Base-by-base conservation (phyloP, 768 basidiomycete genomes). In the Lactarius psammicola region DNA sequence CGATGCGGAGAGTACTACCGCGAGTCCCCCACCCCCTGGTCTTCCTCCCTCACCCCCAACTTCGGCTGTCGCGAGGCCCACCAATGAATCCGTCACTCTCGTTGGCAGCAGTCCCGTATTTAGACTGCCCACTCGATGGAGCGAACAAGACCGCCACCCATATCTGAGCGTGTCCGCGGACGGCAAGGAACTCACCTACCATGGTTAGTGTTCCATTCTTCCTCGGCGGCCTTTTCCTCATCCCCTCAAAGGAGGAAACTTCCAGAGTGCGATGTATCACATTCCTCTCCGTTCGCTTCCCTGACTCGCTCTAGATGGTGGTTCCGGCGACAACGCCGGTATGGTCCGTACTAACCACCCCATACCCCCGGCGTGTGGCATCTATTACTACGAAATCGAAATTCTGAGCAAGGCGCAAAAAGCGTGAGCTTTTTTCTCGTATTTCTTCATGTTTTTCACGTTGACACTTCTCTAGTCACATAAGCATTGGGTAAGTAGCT, bases 301-400 rank as follows among this genome's bases (percentile, higher is more conserved):
- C 49, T 64, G 28, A 55, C 55, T n/a, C 65, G 13, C 44, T 67
- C 33, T 23, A 59, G 65, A 38, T 60, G 55, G 62, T 54, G 9
- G 60, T 66, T 70, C 63, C 63, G 66, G 53, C 65, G 68, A 70
- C 26, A 68, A 70, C 15, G 93, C 94, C 0, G 92, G 92, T 13
- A 82, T 94, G 49, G 90, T 91, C 4, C 84, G 94, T 59, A 87
- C 95, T 0, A 84, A 84, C 53, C 78, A 85, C 69, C 84, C 89
- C 1, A 89, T 96, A 56, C 95, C 95, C 2, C 81, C 88, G 0
- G 87, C 89, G 13, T 91, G 91, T 71, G 97, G 95, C 28, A 87
- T 98, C 62, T 96, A 93, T 74, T 99, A 98, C 75, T 99, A 89
- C 74, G 96, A 99, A 78, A 86, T 94, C 6, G 86, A 90, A 71